A percentile compares a stretch with the other conserved stretches of the same genome.
Conservation (phyloP, 176 grass and related monocot genomes). For the Phragmites australis region DNA sequence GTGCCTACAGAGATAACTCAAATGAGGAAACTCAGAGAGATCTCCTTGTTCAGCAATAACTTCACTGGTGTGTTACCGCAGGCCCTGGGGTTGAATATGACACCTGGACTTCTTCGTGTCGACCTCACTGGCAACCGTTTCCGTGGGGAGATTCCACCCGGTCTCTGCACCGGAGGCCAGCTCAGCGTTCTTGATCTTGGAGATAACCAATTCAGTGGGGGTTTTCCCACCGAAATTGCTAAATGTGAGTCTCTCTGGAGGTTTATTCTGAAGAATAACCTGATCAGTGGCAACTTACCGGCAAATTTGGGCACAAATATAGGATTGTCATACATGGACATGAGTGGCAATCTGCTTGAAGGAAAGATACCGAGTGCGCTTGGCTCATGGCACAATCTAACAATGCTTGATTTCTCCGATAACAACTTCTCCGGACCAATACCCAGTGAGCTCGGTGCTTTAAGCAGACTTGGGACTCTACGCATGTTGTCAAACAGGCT, state of each 20-base stretch:
- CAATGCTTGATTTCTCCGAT: conserved; percentile 55
- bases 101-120: conserved; percentile 43
- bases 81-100: conserved; percentile 45
- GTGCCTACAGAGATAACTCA: conserved; percentile 46
- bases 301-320: conserved; percentile 33
- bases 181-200: conserved; percentile 52
- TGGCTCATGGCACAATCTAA: conserved; percentile 57
- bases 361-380: conserved; percentile 48
- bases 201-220: conserved; percentile 48
- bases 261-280: conserved; percentile 50
- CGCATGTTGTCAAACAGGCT: conserved; percentile 52
- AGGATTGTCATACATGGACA: conserved; percentile 52
- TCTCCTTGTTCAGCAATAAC: conserved; percentile 47
- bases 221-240: conserved; percentile 31
- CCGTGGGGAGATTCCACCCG: conserved; percentile 40
- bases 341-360: conserved; percentile 55
- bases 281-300: conserved; percentile 28
- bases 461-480: conserved; percentile 42
- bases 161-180: conserved; percentile 46
- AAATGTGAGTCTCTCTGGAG: conserved; percentile 47
- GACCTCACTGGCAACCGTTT: conserved; percentile 57
- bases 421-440: conserved; percentile 56
- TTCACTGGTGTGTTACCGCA: conserved; percentile 46
- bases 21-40: conserved; percentile 42
- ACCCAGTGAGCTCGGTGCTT: conserved; percentile 47